Evolutionary conservation across 2,329 filamentous ascomycete species (phyloP), one percentile per base, ranked within the genome.

Genomic region (Scolecobasidium constrictum): DNA sequence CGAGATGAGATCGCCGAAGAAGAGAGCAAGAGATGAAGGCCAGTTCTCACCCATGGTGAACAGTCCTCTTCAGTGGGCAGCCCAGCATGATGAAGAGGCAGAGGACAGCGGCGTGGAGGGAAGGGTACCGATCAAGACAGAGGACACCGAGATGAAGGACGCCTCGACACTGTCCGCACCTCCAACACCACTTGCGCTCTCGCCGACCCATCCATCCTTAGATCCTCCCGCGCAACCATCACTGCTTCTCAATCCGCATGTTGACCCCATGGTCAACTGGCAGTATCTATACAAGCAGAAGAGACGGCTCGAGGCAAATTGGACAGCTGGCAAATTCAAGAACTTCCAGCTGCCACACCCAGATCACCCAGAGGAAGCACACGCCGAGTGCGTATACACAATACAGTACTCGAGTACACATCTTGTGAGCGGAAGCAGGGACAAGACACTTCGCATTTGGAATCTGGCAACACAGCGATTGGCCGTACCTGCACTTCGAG

Each of bases 311-410:
- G 92, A 98, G 63, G 78, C 81, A 5, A 96, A 98, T 57, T 98
- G 92, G 92, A 78, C 86, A 46, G 73, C 79, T 16, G 88, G 85
- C 3, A 81, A 78, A 45, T 94, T 75, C 58, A 77, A 72, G 3
- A 93, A 88, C 49, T 96, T 96, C 54, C 86, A 93, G 57, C 73
- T 98, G 1, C 92, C 92, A 1, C 86, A 94, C 54, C 87, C 87
- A 0, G 72, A 77, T 28, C 72, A 87, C 53, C 78, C 78, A 1
- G 73, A 84, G 22, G 90, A 96, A 58, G 86, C 85, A 1, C 92
- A 98, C 57, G 73, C 72, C 16, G 90, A 96, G 56, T 96, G 88
- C 59, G 87, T 98, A 11, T 98, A 98, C 61, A 90, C 86, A 2
- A 78, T 98, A 42, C 90, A 98, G 59, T 94, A 90, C 55, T 82